Evolutionary conservation across 2,329 filamentous ascomycete species (phyloP).

Genomic region (Lithohypha guttulata): DNA sequence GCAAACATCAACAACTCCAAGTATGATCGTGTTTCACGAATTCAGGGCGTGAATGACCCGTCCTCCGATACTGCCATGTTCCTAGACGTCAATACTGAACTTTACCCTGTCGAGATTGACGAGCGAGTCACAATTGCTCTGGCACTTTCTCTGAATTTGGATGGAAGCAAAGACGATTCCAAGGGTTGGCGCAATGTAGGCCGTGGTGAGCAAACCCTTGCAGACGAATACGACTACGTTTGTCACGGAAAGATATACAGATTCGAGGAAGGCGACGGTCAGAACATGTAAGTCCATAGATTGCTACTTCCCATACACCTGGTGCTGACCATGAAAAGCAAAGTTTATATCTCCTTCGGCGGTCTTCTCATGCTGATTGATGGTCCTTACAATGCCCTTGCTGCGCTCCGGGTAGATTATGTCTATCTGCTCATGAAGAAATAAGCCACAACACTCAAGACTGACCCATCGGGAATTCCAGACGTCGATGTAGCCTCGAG

Average conservation of each 20-base stretch:
- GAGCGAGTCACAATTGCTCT: constrained; percentile 73
- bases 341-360: constrained; percentile 89
- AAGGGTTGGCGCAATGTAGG: constrained; percentile 66
- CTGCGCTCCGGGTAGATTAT: constrained; percentile 80
- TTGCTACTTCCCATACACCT: not conserved
- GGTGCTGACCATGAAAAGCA: constrained; percentile 46
- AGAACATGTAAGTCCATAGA: constrained; percentile 62
- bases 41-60: constrained; percentile 52
- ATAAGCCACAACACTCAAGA: constrained; percentile 32
- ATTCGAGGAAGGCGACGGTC: constrained; percentile 52
- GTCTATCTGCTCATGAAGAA: constrained; percentile 93
- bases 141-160: constrained; percentile 73
- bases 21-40: constrained; percentile 89
- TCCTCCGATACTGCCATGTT: constrained; percentile 63
- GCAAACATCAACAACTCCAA: constrained; percentile 70
- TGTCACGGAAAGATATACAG: constrained; percentile 43
- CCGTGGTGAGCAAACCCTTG: constrained; percentile 47
- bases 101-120: constrained; percentile 66
- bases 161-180: constrained; percentile 66
- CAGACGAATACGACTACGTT: constrained; percentile 42
- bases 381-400: constrained; percentile 92
- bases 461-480: constrained; percentile 65
- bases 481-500: constrained; percentile 60
- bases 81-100: constrained; percentile 88
- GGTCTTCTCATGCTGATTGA: constrained; percentile 82